Conservation (phyloP, 441 rosid genomes). For the Pelargonium exstipulatum region DNA sequence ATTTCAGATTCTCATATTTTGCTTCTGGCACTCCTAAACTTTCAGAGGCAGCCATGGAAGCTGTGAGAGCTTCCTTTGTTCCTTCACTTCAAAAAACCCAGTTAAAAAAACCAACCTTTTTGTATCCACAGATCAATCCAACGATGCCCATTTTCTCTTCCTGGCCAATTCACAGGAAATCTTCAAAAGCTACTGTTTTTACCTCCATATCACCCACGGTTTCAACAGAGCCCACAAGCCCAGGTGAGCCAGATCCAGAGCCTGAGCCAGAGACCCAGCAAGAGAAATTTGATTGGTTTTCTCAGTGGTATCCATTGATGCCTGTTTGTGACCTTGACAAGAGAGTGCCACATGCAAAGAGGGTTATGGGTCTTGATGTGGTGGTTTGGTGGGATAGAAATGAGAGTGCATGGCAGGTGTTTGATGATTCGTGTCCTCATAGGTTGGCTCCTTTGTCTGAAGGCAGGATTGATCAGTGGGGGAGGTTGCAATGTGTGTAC, state of each 20-base stretch:
- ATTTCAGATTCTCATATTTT: too few species aligned
- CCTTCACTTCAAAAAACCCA: conserved; percentile 9
- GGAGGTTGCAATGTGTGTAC: conserved; percentile 83
- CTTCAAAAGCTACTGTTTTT: too few species aligned
- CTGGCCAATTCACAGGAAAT: too few species aligned
- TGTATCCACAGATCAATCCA: too few species aligned
- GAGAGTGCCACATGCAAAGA: conserved; percentile 66
- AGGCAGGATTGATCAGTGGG: conserved; percentile 85
- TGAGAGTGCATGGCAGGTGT: conserved; percentile 70
- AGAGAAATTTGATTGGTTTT: too few species aligned
- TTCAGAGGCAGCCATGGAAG: conserved; percentile 39
- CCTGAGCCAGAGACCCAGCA: too few species aligned
- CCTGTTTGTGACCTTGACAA: conserved; percentile 76
- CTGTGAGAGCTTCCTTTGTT: conserved; percentile 34
- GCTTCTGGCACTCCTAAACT: too few species aligned
- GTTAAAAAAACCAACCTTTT: too few species aligned
- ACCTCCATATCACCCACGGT: too few species aligned
- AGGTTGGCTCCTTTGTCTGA: conserved; percentile 83
- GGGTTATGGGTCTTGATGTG: conserved; percentile 67
- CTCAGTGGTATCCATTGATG: conserved; percentile 66
- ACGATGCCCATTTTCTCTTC: too few species aligned
- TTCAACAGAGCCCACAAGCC: conserved; percentile 11
- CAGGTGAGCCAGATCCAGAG: conserved; percentile 6
- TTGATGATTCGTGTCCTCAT: conserved; percentile 76
- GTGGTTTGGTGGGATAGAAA: conserved; percentile 93